Conservation (phyloP, 345 rosid species). For the Populus deltoides region DNA sequence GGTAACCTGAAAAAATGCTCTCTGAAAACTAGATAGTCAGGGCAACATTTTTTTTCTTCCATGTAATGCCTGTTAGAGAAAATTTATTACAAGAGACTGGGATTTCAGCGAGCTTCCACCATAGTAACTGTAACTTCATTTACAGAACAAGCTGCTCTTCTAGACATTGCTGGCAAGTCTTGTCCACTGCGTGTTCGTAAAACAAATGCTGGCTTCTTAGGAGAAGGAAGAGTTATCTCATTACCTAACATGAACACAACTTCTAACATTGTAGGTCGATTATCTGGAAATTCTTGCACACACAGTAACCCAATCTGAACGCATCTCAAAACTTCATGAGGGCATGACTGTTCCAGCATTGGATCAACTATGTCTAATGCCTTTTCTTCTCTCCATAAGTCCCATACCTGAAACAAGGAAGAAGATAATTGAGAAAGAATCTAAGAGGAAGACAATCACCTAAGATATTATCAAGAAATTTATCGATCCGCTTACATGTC, state of each 20-base stretch:
- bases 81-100: no score
- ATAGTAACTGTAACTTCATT: background rate
- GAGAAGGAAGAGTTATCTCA: background rate
- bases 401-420: conserved; percentile 10
- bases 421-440: background rate
- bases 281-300: background rate
- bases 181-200: background rate
- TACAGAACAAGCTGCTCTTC: background rate
- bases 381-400: conserved; percentile 6
- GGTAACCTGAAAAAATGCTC: no score
- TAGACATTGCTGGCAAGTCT: background rate
- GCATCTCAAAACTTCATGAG: background rate
- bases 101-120: background rate
- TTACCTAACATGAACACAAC: background rate
- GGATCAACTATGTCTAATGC: conserved; percentile 13
- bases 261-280: background rate
- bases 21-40: no score
- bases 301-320: conserved; percentile 1
- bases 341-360: background rate
- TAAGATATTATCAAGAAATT: background rate
- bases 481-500: conserved; percentile 5
- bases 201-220: background rate
- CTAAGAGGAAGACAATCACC: background rate
- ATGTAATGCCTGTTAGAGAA: no score
- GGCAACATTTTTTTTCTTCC: no score